These are phyloP conservation scores for Iberis amara DNA, from an alignment of 441 rosid genomes.

Conservation along the genomic window DNA sequence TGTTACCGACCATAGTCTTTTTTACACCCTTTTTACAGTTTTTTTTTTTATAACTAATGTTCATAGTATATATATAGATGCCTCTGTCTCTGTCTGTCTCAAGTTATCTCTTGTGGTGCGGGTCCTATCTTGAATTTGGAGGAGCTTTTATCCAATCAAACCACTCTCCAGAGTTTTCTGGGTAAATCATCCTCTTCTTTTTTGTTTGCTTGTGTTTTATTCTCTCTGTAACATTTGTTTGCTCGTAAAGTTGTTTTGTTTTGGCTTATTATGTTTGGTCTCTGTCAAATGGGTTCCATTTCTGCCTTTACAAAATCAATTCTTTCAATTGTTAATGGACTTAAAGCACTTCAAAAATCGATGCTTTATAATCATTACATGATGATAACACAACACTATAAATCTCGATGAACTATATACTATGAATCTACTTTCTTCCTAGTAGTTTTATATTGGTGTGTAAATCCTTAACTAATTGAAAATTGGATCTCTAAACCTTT, in stretches of 20 bases:
- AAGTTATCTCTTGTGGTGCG: slow-evolving; percentile 9
- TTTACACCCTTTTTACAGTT: slow-evolving; percentile 13
- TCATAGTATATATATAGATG: slow-evolving; percentile 8
- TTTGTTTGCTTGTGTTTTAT: neutral
- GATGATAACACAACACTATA: no score
- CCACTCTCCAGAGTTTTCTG: neutral
- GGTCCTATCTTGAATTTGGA: slow-evolving; percentile 19
- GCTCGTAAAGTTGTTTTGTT: neutral
- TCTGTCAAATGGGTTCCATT: no score
- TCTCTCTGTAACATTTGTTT: slow-evolving; percentile 3
- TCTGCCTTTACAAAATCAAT: no score
- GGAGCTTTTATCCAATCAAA: slow-evolving; percentile 11
- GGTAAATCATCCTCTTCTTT: slow-evolving; percentile 6
- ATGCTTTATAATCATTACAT: no score
- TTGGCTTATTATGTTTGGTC: no score
- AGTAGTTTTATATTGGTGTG: no score
- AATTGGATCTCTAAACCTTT: neutral
- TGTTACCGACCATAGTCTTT: neutral
- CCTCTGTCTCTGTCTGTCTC: slow-evolving; percentile 5
- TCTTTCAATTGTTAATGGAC: no score
- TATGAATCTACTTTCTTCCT: no score
- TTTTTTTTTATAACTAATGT: neutral
- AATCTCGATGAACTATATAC: no score
- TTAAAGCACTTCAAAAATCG: no score
- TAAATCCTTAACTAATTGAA: neutral